Conservation (phyloP, 805 yeast species). For the Aciculoconidium aculeatum region DNA sequence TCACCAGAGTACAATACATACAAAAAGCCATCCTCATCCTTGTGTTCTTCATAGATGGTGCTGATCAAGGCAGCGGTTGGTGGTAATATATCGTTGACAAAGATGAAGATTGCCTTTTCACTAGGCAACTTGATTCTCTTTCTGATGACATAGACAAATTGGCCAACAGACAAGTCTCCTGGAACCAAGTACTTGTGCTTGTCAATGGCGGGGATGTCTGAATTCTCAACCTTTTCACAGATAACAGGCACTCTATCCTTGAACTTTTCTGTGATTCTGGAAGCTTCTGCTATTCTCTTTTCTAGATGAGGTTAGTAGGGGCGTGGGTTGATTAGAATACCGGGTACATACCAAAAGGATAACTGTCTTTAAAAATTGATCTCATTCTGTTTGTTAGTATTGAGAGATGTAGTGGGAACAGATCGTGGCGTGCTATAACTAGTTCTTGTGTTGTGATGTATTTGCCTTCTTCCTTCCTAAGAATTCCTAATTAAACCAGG, state of each 20-base stretch:
- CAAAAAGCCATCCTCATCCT: slow-evolving; percentile 95
- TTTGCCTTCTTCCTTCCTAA: no score
- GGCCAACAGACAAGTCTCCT: slow-evolving; percentile 93
- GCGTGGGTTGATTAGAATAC: not conserved
- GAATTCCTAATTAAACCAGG: no score
- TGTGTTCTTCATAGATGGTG: slow-evolving; percentile 90
- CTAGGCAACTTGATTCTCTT: slow-evolving; percentile 93
- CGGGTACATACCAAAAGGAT: slow-evolving; percentile 72
- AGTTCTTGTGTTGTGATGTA: no score
- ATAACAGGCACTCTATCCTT: slow-evolving; percentile 92
- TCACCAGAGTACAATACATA: slow-evolving; percentile 96
- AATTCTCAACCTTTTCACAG: slow-evolving; percentile 95
- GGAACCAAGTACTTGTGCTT: slow-evolving; percentile 97
- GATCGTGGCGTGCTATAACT: no score
- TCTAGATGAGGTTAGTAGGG: slow-evolving; percentile 35
- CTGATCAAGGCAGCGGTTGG: slow-evolving; percentile 98
- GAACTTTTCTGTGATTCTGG: slow-evolving; percentile 83
- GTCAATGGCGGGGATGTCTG: slow-evolving; percentile 93
- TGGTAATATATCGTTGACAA: slow-evolving; percentile 94
- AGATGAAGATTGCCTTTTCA: slow-evolving; percentile 96
- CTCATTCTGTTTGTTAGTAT: slow-evolving; percentile 47
- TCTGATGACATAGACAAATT: slow-evolving; percentile 95
- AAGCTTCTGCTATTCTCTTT: slow-evolving; percentile 92
- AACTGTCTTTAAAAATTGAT: slow-evolving; percentile 92
- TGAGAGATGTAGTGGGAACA: not conserved